phyloP scores from a whole-genome alignment of 495 filamentous ascomycete genomes.

The Xylaria telfairii region DNA sequence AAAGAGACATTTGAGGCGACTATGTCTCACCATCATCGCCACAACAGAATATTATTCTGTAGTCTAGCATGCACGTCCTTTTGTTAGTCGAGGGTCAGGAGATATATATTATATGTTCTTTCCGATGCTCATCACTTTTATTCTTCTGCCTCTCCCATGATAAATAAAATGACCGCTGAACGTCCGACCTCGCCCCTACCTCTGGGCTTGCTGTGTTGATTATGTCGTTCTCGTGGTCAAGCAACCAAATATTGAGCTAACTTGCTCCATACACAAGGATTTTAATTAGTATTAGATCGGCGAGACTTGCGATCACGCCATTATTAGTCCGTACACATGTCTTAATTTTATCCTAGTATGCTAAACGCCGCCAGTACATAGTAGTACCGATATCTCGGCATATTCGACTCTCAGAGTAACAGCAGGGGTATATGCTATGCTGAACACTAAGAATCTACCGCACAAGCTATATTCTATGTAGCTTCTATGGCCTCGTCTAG shows the following conservation, averaged over 20 bases:
- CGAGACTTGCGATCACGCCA: background rate
- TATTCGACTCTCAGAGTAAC: background rate
- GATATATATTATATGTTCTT: slow-evolving; percentile 10
- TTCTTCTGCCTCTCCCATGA: background rate
- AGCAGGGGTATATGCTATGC: background rate
- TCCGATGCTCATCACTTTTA: background rate
- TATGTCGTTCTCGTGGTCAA: background rate
- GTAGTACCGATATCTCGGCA: background rate
- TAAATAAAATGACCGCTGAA: background rate
- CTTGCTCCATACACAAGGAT: background rate
- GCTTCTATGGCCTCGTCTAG: background rate
- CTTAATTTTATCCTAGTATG: background rate
- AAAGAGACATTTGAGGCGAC: background rate
- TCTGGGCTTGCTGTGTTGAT: background rate
- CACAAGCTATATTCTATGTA: slow-evolving; percentile 2
- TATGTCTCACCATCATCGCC: background rate
- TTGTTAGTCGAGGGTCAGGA: slow-evolving; percentile 15
- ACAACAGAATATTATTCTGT: slow-evolving; percentile 9
- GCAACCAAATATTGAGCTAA: background rate
- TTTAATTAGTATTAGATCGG: background rate
- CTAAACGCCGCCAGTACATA: slow-evolving; percentile 12
- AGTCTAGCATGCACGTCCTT: slow-evolving; percentile 19
- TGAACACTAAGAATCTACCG: background rate
- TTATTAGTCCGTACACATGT: background rate
- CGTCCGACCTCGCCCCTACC: background rate